phyloP scores from a whole-genome alignment of 2,329 filamentous ascomycete species.

The Fusarium buxicola region DNA sequence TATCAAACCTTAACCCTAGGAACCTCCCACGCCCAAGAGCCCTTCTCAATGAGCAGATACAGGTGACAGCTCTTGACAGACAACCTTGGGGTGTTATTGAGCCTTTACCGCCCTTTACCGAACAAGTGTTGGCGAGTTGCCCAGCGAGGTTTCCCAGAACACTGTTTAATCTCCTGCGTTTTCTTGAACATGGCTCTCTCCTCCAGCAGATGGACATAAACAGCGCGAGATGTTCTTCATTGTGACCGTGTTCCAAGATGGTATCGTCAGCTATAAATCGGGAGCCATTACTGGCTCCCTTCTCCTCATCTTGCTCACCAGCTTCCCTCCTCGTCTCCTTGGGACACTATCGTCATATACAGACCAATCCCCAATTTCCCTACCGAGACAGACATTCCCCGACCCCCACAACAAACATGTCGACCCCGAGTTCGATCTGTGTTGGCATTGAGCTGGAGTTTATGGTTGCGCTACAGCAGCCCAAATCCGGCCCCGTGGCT shows the following conservation, averaged over 20 bases:
- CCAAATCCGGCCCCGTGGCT: constrained; percentile 7
- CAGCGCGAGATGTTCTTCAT: constrained; percentile 16
- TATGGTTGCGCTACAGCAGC: constrained; percentile 36
- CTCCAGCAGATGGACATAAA: constrained; percentile 15
- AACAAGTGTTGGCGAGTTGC: constrained; percentile 15
- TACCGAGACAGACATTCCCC: constrained; percentile 1
- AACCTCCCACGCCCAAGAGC: constrained; percentile 12
- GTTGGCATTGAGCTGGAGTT: constrained; percentile 47
- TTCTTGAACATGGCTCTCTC: constrained; percentile 1
- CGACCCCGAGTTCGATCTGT: constrained; percentile 20
- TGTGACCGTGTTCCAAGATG: constrained; percentile 28
- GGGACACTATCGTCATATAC: constrained; percentile 15
- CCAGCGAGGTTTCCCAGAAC: constrained; percentile 9
- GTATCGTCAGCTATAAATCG: constrained; percentile 28
- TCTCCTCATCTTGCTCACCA: constrained; percentile 25
- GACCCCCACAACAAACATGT: constrained; percentile 9
- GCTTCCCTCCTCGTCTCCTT: constrained; percentile 3
- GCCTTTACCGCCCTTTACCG: constrained; percentile 27
- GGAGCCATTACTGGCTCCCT: constrained; percentile 16
- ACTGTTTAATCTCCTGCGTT: constrained; percentile 9
- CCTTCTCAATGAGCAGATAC: constrained; percentile 12
- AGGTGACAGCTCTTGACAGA: constrained; percentile 7
- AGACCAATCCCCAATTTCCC: constrained; percentile 7
- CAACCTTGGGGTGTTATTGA: constrained; percentile 9
- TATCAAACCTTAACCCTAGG: constrained; percentile 4